Evolutionary conservation across 2,329 filamentous ascomycete species (phyloP).

Genomic region (Ophiostoma quercus): DNA sequence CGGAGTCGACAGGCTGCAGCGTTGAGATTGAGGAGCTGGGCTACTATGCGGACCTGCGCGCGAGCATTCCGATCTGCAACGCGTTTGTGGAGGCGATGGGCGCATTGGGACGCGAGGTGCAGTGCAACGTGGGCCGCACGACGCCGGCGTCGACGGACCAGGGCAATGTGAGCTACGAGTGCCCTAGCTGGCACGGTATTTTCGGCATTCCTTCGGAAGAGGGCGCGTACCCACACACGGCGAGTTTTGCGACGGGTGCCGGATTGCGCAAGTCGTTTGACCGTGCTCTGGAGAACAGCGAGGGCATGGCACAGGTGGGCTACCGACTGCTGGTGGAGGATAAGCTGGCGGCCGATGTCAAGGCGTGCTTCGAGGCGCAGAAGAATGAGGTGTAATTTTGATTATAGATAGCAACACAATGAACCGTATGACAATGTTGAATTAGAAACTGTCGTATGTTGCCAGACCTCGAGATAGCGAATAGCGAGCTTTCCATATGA

Average conservation of each 20-base stretch:
- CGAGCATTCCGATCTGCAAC: slow-evolving; percentile 42
- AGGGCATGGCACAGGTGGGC: slow-evolving; percentile 21
- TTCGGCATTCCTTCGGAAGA: slow-evolving; percentile 22
- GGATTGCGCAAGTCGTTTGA: slow-evolving; percentile 20
- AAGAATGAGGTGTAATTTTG: slow-evolving; percentile 1
- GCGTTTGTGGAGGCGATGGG: slow-evolving; percentile 31
- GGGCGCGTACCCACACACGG: slow-evolving; percentile 22
- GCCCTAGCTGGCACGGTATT: slow-evolving; percentile 48
- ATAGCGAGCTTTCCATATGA: background rate
- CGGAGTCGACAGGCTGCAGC: slow-evolving; percentile 35
- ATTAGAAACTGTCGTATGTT: background rate
- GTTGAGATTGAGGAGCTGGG: slow-evolving; percentile 31
- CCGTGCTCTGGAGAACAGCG: slow-evolving; percentile 20
- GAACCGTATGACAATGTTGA: background rate
- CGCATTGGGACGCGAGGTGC: slow-evolving; percentile 26
- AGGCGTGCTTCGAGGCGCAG: slow-evolving; percentile 37
- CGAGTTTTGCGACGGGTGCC: slow-evolving; percentile 19
- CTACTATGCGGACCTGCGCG: slow-evolving; percentile 34
- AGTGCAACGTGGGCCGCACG: slow-evolving; percentile 36
- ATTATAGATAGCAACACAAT: background rate
- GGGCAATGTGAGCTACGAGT: slow-evolving; percentile 40
- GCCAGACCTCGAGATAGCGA: background rate
- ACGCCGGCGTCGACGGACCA: slow-evolving; percentile 51
- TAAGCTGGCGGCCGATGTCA: slow-evolving; percentile 27
- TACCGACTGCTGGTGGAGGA: slow-evolving; percentile 23